These are phyloP conservation scores for Phlebopus sp. DNA, from an alignment of 1,284 basidiomycete species.

Conservation along the genomic window DNA sequence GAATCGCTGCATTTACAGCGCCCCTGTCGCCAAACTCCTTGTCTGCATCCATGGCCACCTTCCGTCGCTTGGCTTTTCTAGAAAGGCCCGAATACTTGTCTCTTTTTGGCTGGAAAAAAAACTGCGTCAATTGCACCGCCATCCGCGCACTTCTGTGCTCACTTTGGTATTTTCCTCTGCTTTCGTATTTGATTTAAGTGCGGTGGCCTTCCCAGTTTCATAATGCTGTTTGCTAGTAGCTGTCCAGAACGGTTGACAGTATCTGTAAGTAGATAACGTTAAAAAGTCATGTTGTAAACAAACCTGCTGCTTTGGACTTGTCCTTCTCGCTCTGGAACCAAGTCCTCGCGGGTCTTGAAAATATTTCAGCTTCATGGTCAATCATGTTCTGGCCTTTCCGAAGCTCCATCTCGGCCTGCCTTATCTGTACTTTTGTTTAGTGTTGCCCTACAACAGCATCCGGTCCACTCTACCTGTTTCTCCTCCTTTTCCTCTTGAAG, in stretches of 20 bases:
- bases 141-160: conserved; percentile 7
- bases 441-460: conserved; percentile 9
- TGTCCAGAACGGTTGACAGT: conserved; percentile 33
- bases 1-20: conserved; percentile 72
- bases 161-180: conserved; percentile 15
- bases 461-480: conserved; percentile 61
- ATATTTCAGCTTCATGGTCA: conserved; percentile 93
- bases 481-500: conserved; percentile 95
- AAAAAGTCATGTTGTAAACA: conserved; percentile 4
- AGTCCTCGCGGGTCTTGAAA: conserved; percentile 88
- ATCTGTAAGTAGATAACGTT: conserved; percentile 3
- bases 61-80: conserved; percentile 79
- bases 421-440: conserved; percentile 48
- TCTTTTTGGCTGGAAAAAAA: conserved; percentile 60
- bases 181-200: conserved; percentile 32
- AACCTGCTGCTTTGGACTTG: conserved; percentile 80
- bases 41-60: conserved; percentile 81
- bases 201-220: conserved; percentile 48
- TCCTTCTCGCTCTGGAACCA: conserved; percentile 96
- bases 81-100: conserved; percentile 85
- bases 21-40: conserved; percentile 54
- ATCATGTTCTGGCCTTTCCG: conserved; percentile 96
- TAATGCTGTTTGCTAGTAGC: conserved; percentile 74
- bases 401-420: conserved; percentile 94
- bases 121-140: conserved; percentile 6